These are phyloP conservation scores for Pestalotiopsis fici DNA, from an alignment of 2,329 filamentous ascomycete species.

Conservation along the genomic window DNA sequence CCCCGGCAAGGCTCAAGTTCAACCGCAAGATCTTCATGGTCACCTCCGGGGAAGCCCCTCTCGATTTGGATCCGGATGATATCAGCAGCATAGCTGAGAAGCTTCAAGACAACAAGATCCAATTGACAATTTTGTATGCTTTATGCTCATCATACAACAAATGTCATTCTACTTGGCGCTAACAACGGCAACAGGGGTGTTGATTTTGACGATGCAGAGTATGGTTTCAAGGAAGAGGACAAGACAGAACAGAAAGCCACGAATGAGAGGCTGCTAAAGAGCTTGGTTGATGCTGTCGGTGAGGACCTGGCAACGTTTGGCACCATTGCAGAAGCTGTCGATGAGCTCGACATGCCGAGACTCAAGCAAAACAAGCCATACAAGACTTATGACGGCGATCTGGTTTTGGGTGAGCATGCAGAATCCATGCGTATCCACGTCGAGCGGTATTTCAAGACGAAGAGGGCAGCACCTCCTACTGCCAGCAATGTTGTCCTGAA, in stretches of 20 bases:
- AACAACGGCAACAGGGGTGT: conserved; percentile 61
- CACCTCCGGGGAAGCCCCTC: conserved; percentile 74
- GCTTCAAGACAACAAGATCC: conserved; percentile 75
- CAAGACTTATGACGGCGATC: conserved; percentile 74
- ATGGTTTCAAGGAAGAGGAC: conserved; percentile 87
- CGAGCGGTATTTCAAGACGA: conserved; percentile 87
- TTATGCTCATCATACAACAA: background rate
- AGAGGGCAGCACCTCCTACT: conserved; percentile 70
- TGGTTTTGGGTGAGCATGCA: conserved; percentile 82
- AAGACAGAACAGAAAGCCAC: conserved; percentile 72
- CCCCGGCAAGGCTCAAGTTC: conserved; percentile 78
- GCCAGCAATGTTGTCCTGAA: conserved; percentile 75
- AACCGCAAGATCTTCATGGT: conserved; percentile 79
- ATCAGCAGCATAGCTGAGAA: conserved; percentile 70
- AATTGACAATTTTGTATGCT: conserved; percentile 77
- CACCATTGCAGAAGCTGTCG: conserved; percentile 84
- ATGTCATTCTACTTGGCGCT: conserved; percentile 15
- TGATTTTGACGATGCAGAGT: conserved; percentile 91
- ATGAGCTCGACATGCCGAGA: conserved; percentile 75
- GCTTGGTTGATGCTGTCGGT: conserved; percentile 67
- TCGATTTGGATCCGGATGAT: conserved; percentile 65
- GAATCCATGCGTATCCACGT: conserved; percentile 81
- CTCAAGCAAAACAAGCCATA: conserved; percentile 77
- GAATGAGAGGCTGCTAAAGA: conserved; percentile 71
- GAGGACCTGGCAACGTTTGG: conserved; percentile 62